Evolutionary conservation across 2,329 filamentous ascomycete genomes (phyloP).

Genomic region (Fusarium denticulatum): DNA sequence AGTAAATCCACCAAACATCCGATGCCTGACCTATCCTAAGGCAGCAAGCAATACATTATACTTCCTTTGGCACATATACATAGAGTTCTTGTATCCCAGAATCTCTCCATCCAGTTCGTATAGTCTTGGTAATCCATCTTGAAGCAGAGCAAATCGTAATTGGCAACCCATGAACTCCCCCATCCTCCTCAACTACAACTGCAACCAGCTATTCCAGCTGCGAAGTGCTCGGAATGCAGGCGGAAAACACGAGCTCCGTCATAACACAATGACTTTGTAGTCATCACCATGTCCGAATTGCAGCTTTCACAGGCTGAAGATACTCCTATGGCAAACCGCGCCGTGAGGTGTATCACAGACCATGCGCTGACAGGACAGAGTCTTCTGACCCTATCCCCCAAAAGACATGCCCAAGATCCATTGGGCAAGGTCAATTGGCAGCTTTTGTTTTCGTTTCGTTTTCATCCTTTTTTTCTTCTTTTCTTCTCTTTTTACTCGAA

Average conservation of each 20-base stretch:
- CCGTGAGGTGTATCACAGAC: neutral
- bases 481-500: too few species aligned
- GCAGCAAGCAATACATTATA: too few species aligned
- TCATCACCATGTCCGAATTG: too few species aligned
- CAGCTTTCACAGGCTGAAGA: neutral
- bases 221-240: neutral
- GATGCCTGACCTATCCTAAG: neutral
- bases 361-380: neutral
- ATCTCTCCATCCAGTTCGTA: neutral
- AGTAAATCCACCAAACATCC: neutral
- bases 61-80: neutral
- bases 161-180: neutral
- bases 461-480: neutral
- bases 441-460: neutral
- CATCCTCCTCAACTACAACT: neutral
- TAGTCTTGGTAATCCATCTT: neutral
- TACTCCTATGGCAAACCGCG: neutral
- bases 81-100: neutral
- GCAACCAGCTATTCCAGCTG: neutral
- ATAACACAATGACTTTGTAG: neutral
- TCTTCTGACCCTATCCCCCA: neutral
- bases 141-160: too few species aligned
- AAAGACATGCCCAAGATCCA: neutral
- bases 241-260: neutral
- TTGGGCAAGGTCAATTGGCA: neutral